phyloP scores from a whole-genome alignment of 1,284 basidiomycete species.

The Naganishia cerealis region DNA sequence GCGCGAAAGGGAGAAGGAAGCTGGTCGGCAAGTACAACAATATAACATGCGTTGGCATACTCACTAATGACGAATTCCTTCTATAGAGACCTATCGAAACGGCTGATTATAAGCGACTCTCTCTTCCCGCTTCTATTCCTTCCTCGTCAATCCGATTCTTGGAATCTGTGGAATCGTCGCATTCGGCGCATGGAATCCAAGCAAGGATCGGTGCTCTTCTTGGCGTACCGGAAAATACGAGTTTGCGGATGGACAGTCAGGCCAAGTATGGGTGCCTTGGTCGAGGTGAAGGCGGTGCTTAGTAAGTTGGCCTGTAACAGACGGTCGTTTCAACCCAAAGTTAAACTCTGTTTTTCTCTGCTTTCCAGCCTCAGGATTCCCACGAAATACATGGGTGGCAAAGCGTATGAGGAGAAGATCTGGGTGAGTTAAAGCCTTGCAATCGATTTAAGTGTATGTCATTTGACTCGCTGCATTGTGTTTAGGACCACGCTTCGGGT shows the following conservation, averaged over 20 bases:
- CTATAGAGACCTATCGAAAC: conserved; percentile 41
- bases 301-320: conserved; percentile 52
- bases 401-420: conserved; percentile 82
- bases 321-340: not conserved
- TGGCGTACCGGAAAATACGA: conserved; percentile 60
- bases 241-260: conserved; percentile 90
- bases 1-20: conserved; percentile 78
- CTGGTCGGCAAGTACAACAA: conserved; percentile 60
- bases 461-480: conserved; percentile 9
- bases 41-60: not conserved
- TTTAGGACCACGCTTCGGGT: conserved; percentile 84
- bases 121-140: conserved; percentile 42
- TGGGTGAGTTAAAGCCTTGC: conserved; percentile 62
- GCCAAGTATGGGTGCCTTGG: conserved; percentile 90
- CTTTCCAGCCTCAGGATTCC: conserved; percentile 71
- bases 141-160: conserved; percentile 62
- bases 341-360: not conserved
- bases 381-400: conserved; percentile 61
- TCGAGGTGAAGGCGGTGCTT: conserved; percentile 83
- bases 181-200: conserved; percentile 83
- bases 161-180: conserved; percentile 90
- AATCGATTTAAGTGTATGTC: conserved; percentile 18
- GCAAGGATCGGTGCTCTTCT: conserved; percentile 70
- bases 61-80: not conserved
- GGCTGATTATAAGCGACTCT: conserved; percentile 33